Base-by-base conservation (phyloP, 2,329 filamentous ascomycete genomes). In the Colletotrichum endophyticum region DNA sequence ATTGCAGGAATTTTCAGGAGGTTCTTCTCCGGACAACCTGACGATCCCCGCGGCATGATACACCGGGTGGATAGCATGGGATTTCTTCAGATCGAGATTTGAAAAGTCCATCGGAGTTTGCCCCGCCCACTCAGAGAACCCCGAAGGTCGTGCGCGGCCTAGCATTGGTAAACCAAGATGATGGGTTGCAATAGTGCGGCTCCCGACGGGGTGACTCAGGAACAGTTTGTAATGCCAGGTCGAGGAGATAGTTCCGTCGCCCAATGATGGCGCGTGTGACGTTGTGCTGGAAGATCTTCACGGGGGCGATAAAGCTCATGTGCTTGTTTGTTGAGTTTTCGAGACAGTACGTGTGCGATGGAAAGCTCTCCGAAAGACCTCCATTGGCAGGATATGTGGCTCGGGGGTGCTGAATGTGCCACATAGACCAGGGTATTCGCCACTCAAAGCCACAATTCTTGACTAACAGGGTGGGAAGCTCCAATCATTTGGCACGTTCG, bases 91-190 rank as follows among this genome's bases (percentile, higher is more conserved):
- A 67, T 72, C 68, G 53, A 75, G 53, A 71, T 66, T 16, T 53
- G 25, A 62, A 75, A 75, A 72, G 62, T 56, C 72, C 72, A 72
- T 75, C 62, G 68, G 62, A 67, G 61, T 62, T 66, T 27, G 44
- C 27, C 61, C 44, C 61, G 44, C 39, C 27, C 9, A 25, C 44
- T 53, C 4, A 53, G 12, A 53, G 44, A 53, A 22, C n/a, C n/a
- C 44, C 44, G 44, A 53, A 53, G 15, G 25, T 59, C 15, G 66
- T 5, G 36, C 63, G 34, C 63, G 36, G 63, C 16, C 63, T 30
- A 16, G 53, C 28, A 69, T 61, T 36, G 61, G 66, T 67, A 67
- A 67, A 57, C 4, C 13, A 15, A 16, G 15, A 62, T 56, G 15
- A 34, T 34, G 8, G 39, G 19, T 30, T 30, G 15, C 16, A 15